Evolutionary conservation across 78 protist genomes (phyloP), one percentile per base, ranked within the genome.

Genomic region (Speleostelium caveatum): DNA sequence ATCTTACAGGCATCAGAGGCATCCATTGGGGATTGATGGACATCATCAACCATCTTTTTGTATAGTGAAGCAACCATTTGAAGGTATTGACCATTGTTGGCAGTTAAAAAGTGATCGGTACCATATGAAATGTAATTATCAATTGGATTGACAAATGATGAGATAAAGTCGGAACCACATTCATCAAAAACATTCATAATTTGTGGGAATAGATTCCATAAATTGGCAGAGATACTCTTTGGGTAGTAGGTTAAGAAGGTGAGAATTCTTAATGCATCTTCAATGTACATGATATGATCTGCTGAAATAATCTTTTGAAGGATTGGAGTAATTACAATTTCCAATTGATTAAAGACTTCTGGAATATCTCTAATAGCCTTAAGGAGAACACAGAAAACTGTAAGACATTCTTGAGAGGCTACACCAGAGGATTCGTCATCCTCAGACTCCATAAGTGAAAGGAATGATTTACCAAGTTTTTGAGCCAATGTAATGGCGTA

Each of bases 91-190:
- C 65, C 61, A 12, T 41, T 80, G 53, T 45, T 45, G 53, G 6
- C n/a, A 10, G 86, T 22, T 14, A 88, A 35, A 78, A 88, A 75
- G 24, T 24, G 35, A 26, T 88, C 94, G 1, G 94, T 88, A 24
- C 94, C 86, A 71, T 73, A 78, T 3, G 72, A 49, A 72, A 88
- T 88, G 32, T 56, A 88, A 71, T 88, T 88, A 39, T 88, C 94
- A 4, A 88, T 22, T 71, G 94, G 94, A 33, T 74, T 67, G 33
- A 88, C 86, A 24, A 75, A 61, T 0, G 67, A n/a, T 0, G 72
- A 67, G 32, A 77, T 77, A 35, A 88, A 72, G 22, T 88, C 94
- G 35, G 53, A 39, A 14, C 80, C 86, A 72, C 68, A 74, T 28
- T 74, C 94, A 61, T 75, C 62, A 53, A 88, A 88, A 22, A 76